Conservation (phyloP, 1,139 yeast species). For the Debaryomyces udenii region DNA sequence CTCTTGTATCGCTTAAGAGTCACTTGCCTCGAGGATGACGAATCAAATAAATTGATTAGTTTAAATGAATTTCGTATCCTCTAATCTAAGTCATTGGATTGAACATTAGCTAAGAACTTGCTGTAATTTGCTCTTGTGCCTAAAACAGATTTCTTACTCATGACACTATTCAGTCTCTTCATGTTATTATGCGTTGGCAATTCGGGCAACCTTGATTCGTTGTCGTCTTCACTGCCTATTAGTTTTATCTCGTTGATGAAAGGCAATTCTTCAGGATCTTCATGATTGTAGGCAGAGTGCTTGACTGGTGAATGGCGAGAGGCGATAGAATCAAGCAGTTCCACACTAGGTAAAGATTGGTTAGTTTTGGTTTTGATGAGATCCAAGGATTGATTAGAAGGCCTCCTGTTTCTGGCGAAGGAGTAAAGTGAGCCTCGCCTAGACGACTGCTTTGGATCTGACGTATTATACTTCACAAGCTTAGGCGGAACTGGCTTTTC, state of each 20-base stretch:
- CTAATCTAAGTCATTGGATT: too few relatives aligned
- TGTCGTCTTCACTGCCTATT: slow-evolving; percentile 12
- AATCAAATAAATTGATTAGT: too few relatives aligned
- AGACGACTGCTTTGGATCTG: slow-evolving; percentile 15
- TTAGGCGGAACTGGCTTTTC: slow-evolving; percentile 15
- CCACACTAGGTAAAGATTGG: slow-evolving; percentile 9
- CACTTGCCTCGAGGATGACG: too few relatives aligned
- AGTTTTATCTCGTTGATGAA: slow-evolving; percentile 42
- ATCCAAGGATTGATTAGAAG: slow-evolving; percentile 8
- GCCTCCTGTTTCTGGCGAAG: slow-evolving; percentile 6
- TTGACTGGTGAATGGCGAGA: slow-evolving; percentile 15
- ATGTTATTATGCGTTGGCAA: slow-evolving; percentile 12
- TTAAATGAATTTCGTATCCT: too few relatives aligned
- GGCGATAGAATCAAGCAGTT: slow-evolving; percentile 10
- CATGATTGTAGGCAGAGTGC: slow-evolving; percentile 14
- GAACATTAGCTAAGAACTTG: slow-evolving; percentile 40
- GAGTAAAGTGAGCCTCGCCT: slow-evolving; percentile 2
- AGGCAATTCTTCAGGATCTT: slow-evolving; percentile 36
- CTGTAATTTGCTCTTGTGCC: slow-evolving; percentile 46
- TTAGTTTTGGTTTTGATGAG: slow-evolving; percentile 8
- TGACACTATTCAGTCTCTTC: slow-evolving; percentile 34
- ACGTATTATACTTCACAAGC: slow-evolving; percentile 16
- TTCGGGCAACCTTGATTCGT: slow-evolving; percentile 7
- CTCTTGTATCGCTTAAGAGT: too few relatives aligned
- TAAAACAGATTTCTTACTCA: slow-evolving; percentile 40